These are phyloP conservation scores for Lactarius akahatsu DNA, from an alignment of 768 basidiomycete genomes.

Conservation along the genomic window DNA sequence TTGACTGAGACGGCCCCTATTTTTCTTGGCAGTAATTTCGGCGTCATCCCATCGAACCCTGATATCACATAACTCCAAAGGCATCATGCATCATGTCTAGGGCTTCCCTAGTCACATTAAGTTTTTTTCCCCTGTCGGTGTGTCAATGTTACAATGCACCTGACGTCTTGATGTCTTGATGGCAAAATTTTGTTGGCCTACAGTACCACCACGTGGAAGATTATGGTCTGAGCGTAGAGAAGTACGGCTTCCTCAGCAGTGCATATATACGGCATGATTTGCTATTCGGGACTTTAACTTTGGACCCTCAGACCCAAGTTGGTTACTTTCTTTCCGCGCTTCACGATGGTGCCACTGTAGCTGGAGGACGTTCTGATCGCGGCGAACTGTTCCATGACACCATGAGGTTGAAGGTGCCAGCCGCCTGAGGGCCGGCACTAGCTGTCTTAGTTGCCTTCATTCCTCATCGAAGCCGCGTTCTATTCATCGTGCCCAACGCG, in stretches of 20 bases:
- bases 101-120: not conserved
- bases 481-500: not conserved
- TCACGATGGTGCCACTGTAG: not conserved
- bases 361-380: not conserved
- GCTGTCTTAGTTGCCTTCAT: not conserved
- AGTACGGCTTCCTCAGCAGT: not conserved
- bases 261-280: not conserved
- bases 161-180: not conserved
- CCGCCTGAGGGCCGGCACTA: not conserved
- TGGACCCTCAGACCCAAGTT: not conserved
- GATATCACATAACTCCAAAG: not conserved
- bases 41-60: not conserved
- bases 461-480: not conserved
- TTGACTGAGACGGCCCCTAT: not conserved
- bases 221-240: not conserved
- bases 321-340: not conserved
- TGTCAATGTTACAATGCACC: not conserved
- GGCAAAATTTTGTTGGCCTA: not conserved
- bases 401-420: not conserved
- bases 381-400: not conserved
- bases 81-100: not conserved
- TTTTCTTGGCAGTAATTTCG: not conserved
- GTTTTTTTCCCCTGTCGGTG: conserved; percentile 1
- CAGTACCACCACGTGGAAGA: not conserved
- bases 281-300: not conserved